Evolutionary conservation across 2,329 filamentous ascomycete species (phyloP), one percentile per base, ranked within the genome.

Genomic region (Aquanectria penicillioides): DNA sequence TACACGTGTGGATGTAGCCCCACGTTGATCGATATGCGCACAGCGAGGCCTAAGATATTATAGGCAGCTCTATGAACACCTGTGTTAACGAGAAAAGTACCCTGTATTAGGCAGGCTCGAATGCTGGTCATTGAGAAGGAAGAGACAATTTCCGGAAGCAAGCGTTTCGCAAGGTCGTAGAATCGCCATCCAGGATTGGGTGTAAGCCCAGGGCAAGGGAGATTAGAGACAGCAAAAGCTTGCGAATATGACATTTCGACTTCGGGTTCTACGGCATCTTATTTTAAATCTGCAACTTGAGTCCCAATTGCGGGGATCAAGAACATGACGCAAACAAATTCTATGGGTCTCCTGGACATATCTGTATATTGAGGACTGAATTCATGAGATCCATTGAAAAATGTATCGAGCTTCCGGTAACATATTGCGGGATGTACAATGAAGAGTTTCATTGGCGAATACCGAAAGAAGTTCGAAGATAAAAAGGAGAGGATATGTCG

Each of bases 51-150:
- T 5, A 33, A 48, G 1, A 48, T 17, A 11, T 48, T 55, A 25
- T 47, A 55, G 3, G 51, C 51, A 11, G n/a, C 33, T 8, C 47
- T 41, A 7, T 55, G 51, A 3, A 41, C 40, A 18, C 40, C 29
- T 1, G 51, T 55, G 4, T 8, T 55, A 2, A 55, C 18, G 5
- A 54, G 41, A 34, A 55, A 55, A 4, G 41, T 48, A 3, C 51
- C 41, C 12, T 55, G 51, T 5, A 48, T 17, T 3, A 34, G 23
- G 15, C 37, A 52, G 2, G 17, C 48, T 20, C 43, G 36, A 12
- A 52, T 43, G n/a, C 48, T 52, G 4, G 48, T 55, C 51, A 55
- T 55, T 7, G 51, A 55, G 25, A 31, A 47, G 17, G 51, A 46
- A 2, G 51, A 38, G 2, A 48, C 33, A 13, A 55, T 23, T 13